Conservation (phyloP, 805 yeast genomes). For the Wickerhamomyces subpelliculosus region DNA sequence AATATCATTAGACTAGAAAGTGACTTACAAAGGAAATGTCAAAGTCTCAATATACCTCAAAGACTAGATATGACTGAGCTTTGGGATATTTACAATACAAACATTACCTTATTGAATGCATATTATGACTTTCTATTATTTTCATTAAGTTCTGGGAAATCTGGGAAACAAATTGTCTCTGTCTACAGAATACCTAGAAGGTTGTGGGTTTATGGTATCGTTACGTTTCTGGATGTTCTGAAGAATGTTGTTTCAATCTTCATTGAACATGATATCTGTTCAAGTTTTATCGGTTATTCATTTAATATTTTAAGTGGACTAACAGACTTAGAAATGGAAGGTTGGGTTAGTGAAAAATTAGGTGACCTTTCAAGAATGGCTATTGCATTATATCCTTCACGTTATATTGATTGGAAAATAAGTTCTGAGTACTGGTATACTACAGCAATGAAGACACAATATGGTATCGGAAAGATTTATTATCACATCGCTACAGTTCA, state of each 20-base stretch:
- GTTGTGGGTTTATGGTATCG: slow-evolving; percentile 83
- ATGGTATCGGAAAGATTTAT: slow-evolving; percentile 80
- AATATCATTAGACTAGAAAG: slow-evolving; percentile 61
- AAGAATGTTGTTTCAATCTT: slow-evolving; percentile 69
- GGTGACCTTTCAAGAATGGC: slow-evolving; percentile 88
- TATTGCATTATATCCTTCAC: slow-evolving; percentile 72
- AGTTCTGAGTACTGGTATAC: slow-evolving; percentile 82
- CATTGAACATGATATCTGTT: slow-evolving; percentile 72
- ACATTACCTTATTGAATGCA: slow-evolving; percentile 57
- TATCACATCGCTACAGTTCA: slow-evolving; percentile 87
- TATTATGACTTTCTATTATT: slow-evolving; percentile 68
- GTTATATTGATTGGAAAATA: slow-evolving; percentile 79
- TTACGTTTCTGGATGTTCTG: slow-evolving; percentile 69
- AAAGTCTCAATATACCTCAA: slow-evolving; percentile 47
- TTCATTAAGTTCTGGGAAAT: slow-evolving; percentile 65
- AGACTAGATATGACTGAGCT: slow-evolving; percentile 53
- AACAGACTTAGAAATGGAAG: slow-evolving; percentile 25
- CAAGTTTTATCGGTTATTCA: slow-evolving; percentile 67
- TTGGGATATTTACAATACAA: slow-evolving; percentile 67
- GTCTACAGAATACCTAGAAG: slow-evolving; percentile 73
- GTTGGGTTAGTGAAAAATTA: slow-evolving; percentile 71
- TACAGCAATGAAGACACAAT: slow-evolving; percentile 62
- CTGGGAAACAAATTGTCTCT: slow-evolving; percentile 72
- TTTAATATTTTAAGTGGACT: slow-evolving; percentile 43
- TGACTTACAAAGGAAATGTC: slow-evolving; percentile 65